phyloP scores from a whole-genome alignment of 768 basidiomycete genomes.

The Naganishia vishniacii region DNA sequence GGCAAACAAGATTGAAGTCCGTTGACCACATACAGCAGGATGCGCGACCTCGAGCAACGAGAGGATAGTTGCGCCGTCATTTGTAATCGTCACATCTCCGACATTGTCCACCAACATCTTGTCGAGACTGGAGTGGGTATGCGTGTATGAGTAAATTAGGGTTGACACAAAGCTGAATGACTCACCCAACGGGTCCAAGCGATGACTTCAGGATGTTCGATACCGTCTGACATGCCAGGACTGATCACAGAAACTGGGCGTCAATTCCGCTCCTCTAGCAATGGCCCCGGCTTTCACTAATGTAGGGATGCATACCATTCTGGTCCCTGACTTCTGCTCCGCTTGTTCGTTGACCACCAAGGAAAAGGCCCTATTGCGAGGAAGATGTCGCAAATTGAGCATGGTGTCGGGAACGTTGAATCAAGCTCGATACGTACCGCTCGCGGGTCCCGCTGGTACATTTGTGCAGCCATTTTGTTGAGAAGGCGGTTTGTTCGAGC shows the following conservation, averaged over 20 bases:
- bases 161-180: conserved; percentile 44
- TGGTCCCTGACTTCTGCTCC: conserved; percentile 95
- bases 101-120: conserved; percentile 91
- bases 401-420: neutral
- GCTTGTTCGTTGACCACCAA: conserved; percentile 87
- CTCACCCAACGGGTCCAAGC: conserved; percentile 85
- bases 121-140: conserved; percentile 32
- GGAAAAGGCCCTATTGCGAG: conserved; percentile 62
- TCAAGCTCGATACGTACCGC: conserved; percentile 37
- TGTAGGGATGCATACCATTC: conserved; percentile 62
- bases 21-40: conserved; percentile 66
- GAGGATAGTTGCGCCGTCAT: conserved; percentile 98
- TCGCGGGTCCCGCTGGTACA: conserved; percentile 50
- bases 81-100: conserved; percentile 98
- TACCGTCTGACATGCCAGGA: conserved; percentile 89
- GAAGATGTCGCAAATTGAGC: neutral
- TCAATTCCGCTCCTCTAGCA: conserved; percentile 23
- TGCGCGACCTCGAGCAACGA: conserved; percentile 89
- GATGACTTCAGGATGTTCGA: conserved; percentile 97
- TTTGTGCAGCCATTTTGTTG: conserved; percentile 41
- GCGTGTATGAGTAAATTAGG: neutral
- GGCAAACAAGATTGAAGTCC: neutral
- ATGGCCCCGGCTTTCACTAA: conserved; percentile 14
- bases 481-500: too few relatives aligned
- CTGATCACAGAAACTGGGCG: conserved; percentile 50